phyloP scores from a whole-genome alignment of 495 filamentous ascomycete genomes.

The Aspergillus bertholletiae region DNA sequence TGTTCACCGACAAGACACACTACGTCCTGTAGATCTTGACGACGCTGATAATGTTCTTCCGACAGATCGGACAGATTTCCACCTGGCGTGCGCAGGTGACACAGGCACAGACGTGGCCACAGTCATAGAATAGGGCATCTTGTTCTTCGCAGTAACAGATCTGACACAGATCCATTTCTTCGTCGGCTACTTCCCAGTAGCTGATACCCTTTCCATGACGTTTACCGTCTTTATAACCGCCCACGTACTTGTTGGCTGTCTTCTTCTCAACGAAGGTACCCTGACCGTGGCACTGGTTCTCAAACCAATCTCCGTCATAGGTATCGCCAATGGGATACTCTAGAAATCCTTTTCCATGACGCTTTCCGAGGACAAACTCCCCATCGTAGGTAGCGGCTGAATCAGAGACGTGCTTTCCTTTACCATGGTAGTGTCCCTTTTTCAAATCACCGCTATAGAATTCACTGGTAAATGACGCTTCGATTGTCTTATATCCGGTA shows the following conservation, averaged over 20 bases:
- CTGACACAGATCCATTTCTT: constrained; percentile 58
- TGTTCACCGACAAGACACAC: neutral
- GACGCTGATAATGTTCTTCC: constrained; percentile 54
- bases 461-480: constrained; percentile 43
- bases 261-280: constrained; percentile 55
- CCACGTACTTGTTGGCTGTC: constrained; percentile 62
- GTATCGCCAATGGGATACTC: constrained; percentile 60
- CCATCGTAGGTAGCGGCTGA: constrained; percentile 55
- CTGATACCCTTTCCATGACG: constrained; percentile 61
- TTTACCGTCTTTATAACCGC: constrained; percentile 61
- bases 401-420: constrained; percentile 50
- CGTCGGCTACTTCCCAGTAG: constrained; percentile 60
- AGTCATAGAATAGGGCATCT: constrained; percentile 61
- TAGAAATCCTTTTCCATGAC: constrained; percentile 55
- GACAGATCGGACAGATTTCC: constrained; percentile 63
- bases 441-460: constrained; percentile 47
- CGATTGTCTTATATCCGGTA: constrained; percentile 39
- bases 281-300: constrained; percentile 54
- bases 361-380: constrained; percentile 47
- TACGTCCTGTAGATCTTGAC: constrained; percentile 56
- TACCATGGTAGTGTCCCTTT: constrained; percentile 50
- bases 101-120: constrained; percentile 64
- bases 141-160: constrained; percentile 64
- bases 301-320: constrained; percentile 58
- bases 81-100: constrained; percentile 59